Evolutionary conservation across 495 filamentous ascomycete genomes (phyloP), one percentile per base, ranked within the genome.

Genomic region (Wilcoxina mikolae): DNA sequence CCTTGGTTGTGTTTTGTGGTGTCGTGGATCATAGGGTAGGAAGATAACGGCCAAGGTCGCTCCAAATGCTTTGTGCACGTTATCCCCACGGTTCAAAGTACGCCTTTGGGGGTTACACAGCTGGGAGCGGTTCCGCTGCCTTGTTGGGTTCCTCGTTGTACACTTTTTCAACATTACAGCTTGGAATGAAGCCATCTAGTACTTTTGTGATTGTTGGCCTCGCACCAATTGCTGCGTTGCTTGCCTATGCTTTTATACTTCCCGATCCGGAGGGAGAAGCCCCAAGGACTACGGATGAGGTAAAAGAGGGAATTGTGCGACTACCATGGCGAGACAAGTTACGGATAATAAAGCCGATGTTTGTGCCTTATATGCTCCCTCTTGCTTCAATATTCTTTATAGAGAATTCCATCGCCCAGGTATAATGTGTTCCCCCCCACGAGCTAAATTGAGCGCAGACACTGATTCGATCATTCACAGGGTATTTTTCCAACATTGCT

Each of bases 351-450:
- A 26, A 29, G 17, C 57, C 50, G 3, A 51, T 62, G 45, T 53
- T 60, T 31, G 52, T 45, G 50, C 24, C 24, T 1, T 57, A 57
- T 11, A 62, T 62, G 54, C 45, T 53, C 1, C 58, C 58, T 17
- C 27, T 62, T 4, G 60, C 58, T 27, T 28, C 42, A 17, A 20
- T 60, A 0, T 53, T 57, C 28, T 20, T 60, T 11, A 3, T 57
- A 7, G 57, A 60, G 22, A 51, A 57, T 44, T 24, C 50, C 2
- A 51, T 38, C 18, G 35, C 51, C 22, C 57, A 62, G 45, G 56
- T 56, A n/a, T n/a, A n/a, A n/a, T n/a, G n/a, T n/a, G n/a, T n/a
- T n/a, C n/a, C n/a, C n/a, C n/a, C n/a, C n/a, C n/a, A n/a, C n/a
- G n/a, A n/a, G n/a, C n/a, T n/a, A n/a, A n/a, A n/a, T n/a, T n/a